These are phyloP conservation scores for Scedosporium minutisporum DNA, from an alignment of 2,329 filamentous ascomycete genomes.

Conservation along the genomic window DNA sequence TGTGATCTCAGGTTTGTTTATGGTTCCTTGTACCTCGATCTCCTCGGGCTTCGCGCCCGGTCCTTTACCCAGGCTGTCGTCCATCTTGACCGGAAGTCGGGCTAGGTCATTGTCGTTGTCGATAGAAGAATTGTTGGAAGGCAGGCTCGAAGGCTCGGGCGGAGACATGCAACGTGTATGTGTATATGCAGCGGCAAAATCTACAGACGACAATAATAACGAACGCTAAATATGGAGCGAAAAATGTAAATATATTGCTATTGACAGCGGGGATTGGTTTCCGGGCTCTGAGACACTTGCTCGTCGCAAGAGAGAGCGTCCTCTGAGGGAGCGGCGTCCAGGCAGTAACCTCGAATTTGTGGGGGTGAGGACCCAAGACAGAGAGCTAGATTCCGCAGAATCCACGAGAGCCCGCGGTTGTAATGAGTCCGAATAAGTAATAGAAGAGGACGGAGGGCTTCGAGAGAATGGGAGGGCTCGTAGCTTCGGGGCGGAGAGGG, in stretches of 20 bases:
- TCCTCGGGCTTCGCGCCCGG: background rate
- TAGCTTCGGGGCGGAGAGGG: background rate
- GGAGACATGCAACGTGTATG: slow-evolving; percentile 5
- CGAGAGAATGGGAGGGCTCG: background rate
- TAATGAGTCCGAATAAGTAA: background rate
- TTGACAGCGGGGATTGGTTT: background rate
- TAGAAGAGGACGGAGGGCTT: background rate
- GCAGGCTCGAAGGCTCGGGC: background rate
- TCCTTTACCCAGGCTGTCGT: background rate
- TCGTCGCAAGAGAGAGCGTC: background rate
- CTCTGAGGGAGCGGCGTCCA: background rate
- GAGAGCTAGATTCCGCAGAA: background rate
- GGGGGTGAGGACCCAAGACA: background rate
- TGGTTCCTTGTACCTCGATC: background rate
- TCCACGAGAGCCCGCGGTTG: background rate
- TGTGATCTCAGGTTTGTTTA: background rate
- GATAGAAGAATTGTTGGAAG: background rate
- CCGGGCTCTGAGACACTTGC: slow-evolving; percentile 1
- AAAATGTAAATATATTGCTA: background rate
- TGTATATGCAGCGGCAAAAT: background rate
- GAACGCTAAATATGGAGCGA: background rate
- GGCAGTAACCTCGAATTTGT: background rate
- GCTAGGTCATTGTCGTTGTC: background rate
- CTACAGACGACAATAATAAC: background rate
- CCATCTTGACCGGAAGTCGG: slow-evolving; percentile 4